Percentiles rank a stretch among this genome's conserved stretches.
phyloP scores from a whole-genome alignment of 495 filamentous ascomycete species.

The Tuber umbilicatum region DNA sequence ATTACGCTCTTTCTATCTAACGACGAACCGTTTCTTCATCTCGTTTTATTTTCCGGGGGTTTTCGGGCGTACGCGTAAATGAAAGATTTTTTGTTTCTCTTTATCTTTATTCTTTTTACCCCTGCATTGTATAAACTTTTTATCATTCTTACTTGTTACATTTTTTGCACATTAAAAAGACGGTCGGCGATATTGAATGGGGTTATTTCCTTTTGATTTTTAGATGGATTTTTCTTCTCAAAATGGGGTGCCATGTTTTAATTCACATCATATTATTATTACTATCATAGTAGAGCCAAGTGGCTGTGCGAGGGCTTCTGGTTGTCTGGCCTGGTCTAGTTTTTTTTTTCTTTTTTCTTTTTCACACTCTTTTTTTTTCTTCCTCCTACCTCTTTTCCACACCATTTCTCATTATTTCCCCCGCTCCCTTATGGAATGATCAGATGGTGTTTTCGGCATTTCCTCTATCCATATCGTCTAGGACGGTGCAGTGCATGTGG shows the following conservation, averaged over 20 bases:
- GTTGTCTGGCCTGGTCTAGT: not conserved
- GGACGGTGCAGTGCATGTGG: not conserved
- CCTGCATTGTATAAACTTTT: conserved; percentile 32
- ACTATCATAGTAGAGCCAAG: not conserved
- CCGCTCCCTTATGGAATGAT: not conserved
- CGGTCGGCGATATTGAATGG: conserved; percentile 19
- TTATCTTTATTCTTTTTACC: conserved; percentile 22
- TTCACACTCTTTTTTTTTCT: not conserved
- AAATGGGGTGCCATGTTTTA: not conserved
- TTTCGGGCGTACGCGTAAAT: conserved; percentile 24
- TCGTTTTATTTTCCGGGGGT: conserved; percentile 19
- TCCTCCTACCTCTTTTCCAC: not conserved
- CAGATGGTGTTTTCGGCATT: not conserved
- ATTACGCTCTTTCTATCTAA: conserved; percentile 24
- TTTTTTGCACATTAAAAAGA: not conserved
- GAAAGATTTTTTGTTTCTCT: conserved; percentile 2
- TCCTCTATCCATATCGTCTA: not conserved
- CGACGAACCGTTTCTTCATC: conserved; percentile 5
- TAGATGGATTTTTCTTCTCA: conserved; percentile 20
- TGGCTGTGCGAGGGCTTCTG: not conserved
- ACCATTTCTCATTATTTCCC: not conserved
- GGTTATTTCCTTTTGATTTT: conserved; percentile 18
- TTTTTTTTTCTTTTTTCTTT: not conserved
- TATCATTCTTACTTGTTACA: conserved; percentile 6
- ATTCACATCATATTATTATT: not conserved